Percentiles rank a stretch among this genome's conserved stretches.
These are phyloP conservation scores for Elaeagnus macrophylla DNA, from an alignment of 306 rosid species.

Conservation along the genomic window DNA sequence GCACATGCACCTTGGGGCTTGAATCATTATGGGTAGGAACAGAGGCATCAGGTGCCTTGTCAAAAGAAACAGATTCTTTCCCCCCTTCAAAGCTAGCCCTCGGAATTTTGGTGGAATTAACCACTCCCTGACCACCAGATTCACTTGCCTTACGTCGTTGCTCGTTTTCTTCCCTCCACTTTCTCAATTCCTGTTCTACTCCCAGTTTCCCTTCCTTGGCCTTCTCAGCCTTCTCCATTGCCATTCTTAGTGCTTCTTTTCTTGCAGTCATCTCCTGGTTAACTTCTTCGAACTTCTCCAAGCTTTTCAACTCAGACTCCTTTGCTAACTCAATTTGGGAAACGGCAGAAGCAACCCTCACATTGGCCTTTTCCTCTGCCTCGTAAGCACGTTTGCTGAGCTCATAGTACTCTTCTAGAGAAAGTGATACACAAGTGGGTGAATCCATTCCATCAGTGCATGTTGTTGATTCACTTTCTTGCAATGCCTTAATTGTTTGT, in stretches of 20 bases:
- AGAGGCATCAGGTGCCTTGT: slow-evolving; percentile 18
- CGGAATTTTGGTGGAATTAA: slow-evolving; percentile 49
- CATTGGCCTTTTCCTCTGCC: slow-evolving; percentile 80
- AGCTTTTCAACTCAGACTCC: slow-evolving; percentile 69
- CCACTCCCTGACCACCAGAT: slow-evolving; percentile 39
- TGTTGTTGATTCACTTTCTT: slow-evolving; percentile 75
- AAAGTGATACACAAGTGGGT: slow-evolving; percentile 66
- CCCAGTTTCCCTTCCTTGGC: slow-evolving; percentile 97
- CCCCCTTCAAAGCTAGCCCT: slow-evolving; percentile 55
- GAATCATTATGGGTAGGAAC: slow-evolving; percentile 26
- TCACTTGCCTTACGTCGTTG: slow-evolving; percentile 65
- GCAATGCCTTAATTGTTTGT: slow-evolving; percentile 89
- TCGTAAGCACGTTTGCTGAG: slow-evolving; percentile 88
- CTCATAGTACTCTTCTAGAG: slow-evolving; percentile 88
- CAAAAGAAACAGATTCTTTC: too few relatives aligned
- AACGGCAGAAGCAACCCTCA: slow-evolving; percentile 60
- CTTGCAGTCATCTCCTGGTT: slow-evolving; percentile 59
- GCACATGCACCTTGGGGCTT: slow-evolving; percentile 19
- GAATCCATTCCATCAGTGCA: slow-evolving; percentile 41
- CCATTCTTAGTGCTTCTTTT: slow-evolving; percentile 64
- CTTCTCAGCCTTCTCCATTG: slow-evolving; percentile 90
- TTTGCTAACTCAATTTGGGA: slow-evolving; percentile 71
- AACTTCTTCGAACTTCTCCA: slow-evolving; percentile 74
- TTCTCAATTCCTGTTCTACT: slow-evolving; percentile 86
- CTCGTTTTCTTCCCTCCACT: slow-evolving; percentile 90